Base-by-base conservation (phyloP, 257 asterid species). In the Ligustrum vulgare region DNA sequence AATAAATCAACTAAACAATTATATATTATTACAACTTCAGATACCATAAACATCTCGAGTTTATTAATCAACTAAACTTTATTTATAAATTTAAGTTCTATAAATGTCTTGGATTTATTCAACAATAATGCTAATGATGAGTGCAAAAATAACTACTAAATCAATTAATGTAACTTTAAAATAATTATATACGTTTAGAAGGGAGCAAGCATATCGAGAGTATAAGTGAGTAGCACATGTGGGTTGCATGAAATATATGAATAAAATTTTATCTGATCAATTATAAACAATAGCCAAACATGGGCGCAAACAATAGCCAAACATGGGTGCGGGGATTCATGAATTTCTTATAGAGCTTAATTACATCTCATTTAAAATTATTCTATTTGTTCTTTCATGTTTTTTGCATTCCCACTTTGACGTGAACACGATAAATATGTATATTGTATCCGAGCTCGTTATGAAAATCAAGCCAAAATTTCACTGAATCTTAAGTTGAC, bases 391-490 rank as follows among this genome's bases (percentile, higher is more conserved):
- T 58, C 15, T 58, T 20, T 58, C 5, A 0, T 0, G 2, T 58
- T 0, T 0, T 58, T 69, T 69, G 7, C 34, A 28, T 47, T 51
- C 75, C 8, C 11, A 51, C 11, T 51, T 47, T 49, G 67, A 47
- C 16, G n/a, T 41, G 71, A 58, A 39, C 2, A 76, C 41, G 75
- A 67, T 60, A 72, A 31, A 70, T 20, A 67, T 33, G 1, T 79
- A 0, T 5, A 33, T 39, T 33, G 80, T 36, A 32, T 80, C 71
- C 71, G 12, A 71, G 60, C 72, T 58, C 2, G 69, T 39, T 15
- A 34, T 25, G 28, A 69, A 33, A 32, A 58, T 37, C 31, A 41
- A 63, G 63, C 47, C 73, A 37, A 60, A 36, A 6, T 6, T 75
- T 75, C 34, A n/a, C 62, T 18, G 62, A 51, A 60, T 22, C 25